Base-by-base conservation (phyloP, 805 yeast species). In the Jamesozyma piceae region DNA sequence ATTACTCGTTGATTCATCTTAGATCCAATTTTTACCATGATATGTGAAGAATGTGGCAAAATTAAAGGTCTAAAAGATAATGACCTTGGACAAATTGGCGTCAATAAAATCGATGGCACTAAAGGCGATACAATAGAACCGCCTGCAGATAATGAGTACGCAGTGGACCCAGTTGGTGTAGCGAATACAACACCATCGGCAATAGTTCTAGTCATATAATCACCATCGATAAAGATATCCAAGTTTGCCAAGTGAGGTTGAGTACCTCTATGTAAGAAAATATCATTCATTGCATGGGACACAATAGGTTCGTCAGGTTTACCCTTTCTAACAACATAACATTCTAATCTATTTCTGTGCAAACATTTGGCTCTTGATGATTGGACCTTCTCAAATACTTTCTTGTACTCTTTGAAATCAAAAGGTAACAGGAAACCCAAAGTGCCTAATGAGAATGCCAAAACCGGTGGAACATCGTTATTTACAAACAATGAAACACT, bases 81-180 rank as follows among this genome's bases (percentile, higher is more conserved):
- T 13, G 95, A 83, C 44, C 95, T 65, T 6, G 97, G 97, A 57
- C 96, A 88, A 39, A 89, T 85, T 10, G 97, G 97, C 0, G 96
- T 84, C 27, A 89, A 62, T 37, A 89, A 65, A 10, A 86, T 80
- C 46, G 92, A 81, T 14, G 87, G 82, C 8, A 89, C 95, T 41
- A 79, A 65, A 0, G 97, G 97, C 49, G 89, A 94, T 1, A 86
- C 90, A 45, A 89, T 89, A 13, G 95, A 78, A 1, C 97, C 97
- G 13, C 97, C 97, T 1, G 95, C 77, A 24, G 86, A 76, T 41
- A 89, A 66, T 0, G 95, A 84, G 57, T 89, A 89, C 0, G 97
- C 96, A 0, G 97, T 89, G 9, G 95, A 85, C 0, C 97, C 97
- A 0, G 97, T 89, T 15, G 97, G 97, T 0, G 97, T 84, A 2